These are phyloP conservation scores for Cladosporium halotolerans DNA, from an alignment of 2,329 filamentous ascomycete species.

Conservation along the genomic window DNA sequence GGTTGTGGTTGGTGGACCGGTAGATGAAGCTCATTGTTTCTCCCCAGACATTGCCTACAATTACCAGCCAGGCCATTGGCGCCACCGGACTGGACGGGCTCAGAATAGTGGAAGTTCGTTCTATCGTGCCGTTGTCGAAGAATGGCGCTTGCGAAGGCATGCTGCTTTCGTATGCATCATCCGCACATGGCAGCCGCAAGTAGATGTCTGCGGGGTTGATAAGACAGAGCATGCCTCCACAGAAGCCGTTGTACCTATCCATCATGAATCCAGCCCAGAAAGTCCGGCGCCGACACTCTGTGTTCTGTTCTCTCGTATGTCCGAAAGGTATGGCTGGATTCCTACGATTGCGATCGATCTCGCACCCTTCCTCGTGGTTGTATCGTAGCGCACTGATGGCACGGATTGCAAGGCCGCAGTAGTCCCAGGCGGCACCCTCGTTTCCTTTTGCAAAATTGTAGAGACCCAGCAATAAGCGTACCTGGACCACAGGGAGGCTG, in stretches of 20 bases:
- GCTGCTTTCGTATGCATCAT: slow-evolving; percentile 57
- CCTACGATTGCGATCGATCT: slow-evolving; percentile 3
- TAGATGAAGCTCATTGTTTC: slow-evolving; percentile 57
- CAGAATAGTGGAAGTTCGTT: slow-evolving; percentile 26
- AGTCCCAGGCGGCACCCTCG: slow-evolving; percentile 57
- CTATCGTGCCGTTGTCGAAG: slow-evolving; percentile 51
- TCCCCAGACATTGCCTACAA: slow-evolving; percentile 60
- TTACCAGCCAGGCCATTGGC: slow-evolving; percentile 55
- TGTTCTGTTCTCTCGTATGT: slow-evolving; percentile 37
- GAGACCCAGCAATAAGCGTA: slow-evolving; percentile 58
- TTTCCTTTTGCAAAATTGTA: slow-evolving; percentile 59
- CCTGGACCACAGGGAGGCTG: slow-evolving; percentile 60
- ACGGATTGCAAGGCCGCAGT: slow-evolving; percentile 56
- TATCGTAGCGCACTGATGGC: slow-evolving; percentile 48
- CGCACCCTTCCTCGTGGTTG: slow-evolving; percentile 52
- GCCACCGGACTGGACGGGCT: slow-evolving; percentile 38
- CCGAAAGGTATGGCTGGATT: slow-evolving; percentile 16
- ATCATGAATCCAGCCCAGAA: slow-evolving; percentile 67
- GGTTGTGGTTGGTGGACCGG: slow-evolving; percentile 42
- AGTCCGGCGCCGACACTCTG: slow-evolving; percentile 62
- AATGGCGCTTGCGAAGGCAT: slow-evolving; percentile 51
- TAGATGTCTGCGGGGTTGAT: slow-evolving; percentile 61
- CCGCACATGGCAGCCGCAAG: slow-evolving; percentile 58
- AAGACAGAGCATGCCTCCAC: slow-evolving; percentile 43
- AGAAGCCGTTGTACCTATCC: slow-evolving; percentile 60